Percentiles rank a stretch among this genome's conserved stretches.
Evolutionary conservation across 78 protist species (phyloP).

Genomic region (Mastigamoeba balamuthi): DNA sequence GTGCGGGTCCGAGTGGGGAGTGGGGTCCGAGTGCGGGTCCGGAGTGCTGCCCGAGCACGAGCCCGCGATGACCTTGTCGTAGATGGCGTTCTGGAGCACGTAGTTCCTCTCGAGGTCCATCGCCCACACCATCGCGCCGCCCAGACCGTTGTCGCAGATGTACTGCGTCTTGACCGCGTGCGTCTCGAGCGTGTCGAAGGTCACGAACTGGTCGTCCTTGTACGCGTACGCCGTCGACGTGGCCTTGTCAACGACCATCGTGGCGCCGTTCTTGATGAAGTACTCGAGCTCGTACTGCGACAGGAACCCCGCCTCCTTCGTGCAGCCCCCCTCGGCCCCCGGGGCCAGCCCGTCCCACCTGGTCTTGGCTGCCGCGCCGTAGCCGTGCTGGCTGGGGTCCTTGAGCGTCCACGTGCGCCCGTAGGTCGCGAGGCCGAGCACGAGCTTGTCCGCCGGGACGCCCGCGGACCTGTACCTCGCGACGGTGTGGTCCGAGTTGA

Average conservation of each 20-base stretch:
- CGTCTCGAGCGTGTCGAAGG: too few species aligned
- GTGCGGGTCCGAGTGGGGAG: too few species aligned
- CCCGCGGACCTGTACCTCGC: not conserved
- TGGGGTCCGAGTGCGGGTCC: too few species aligned
- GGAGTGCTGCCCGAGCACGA: too few species aligned
- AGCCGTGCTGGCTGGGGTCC: not conserved
- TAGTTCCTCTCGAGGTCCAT: too few species aligned
- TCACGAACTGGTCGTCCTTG: too few species aligned
- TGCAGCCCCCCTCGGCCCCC: not conserved
- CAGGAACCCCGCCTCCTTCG: not conserved
- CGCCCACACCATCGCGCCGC: too few species aligned
- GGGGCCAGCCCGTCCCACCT: not conserved
- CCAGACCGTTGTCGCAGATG: too few species aligned
- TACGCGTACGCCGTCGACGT: too few species aligned
- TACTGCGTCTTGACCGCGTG: too few species aligned
- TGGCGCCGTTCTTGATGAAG: not conserved
- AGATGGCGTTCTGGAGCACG: too few species aligned
- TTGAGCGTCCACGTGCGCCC: conserved; percentile 1
- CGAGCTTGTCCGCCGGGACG: not conserved
- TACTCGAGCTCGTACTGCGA: not conserved
- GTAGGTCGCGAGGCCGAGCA: not conserved
- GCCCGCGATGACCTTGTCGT: too few species aligned
- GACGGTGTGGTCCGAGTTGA: not conserved
- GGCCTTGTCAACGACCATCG: not conserved
- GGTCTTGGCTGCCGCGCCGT: not conserved